Base-by-base conservation (phyloP, 495 filamentous ascomycete species). In the Neurospora sp. region DNA sequence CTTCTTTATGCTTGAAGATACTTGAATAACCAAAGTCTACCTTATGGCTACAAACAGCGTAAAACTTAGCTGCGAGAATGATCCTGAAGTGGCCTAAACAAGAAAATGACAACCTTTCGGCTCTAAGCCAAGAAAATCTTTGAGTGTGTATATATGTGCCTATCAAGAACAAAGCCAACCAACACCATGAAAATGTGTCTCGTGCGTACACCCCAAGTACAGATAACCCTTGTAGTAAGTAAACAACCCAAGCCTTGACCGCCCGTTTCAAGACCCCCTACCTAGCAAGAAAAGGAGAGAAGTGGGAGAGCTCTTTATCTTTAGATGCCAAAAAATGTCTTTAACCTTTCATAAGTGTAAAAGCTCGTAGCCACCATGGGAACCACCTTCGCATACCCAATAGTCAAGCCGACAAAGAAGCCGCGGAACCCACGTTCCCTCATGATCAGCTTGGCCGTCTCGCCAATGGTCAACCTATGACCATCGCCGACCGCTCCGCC, bases 351-450 rank as follows among this genome's bases (percentile, higher is more conserved):
- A 76, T 98, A 98, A 10, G 84, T 84, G 72, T 86, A 91, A 79
- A 91, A 90, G 79, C 90, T 90, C 59, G 91, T 92, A 39, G 96
- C 96, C 72, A 83, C 89, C 93, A 99, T 92, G 3, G 96, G 96
- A 71, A 98, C 84, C 72, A 99, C 89, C 84, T 99, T 99, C 72
- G 93, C 85, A 78, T 99, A 99, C 15, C 96, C 96, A 79, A 99
- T 98, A 5, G 91, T 92, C 80, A 99, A 82, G 1, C 96, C 96
- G 31, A 98, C 92, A 83, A 91, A 99, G 82, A 96, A 99, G 2
- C 96, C 96, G 40, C 88, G 85, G 74, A 91, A 84, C 1, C 96
- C 96, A 24, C 85, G 86, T 82, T 96, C 94, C 74, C 85, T 80
- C 79, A 87, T 92, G 74, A 99, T 94, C 76, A 86, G 85, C 71